Evolutionary conservation across 2,329 filamentous ascomycete genomes (phyloP), one percentile per base, ranked within the genome.

Genomic region (Paecilomyces sp.): DNA sequence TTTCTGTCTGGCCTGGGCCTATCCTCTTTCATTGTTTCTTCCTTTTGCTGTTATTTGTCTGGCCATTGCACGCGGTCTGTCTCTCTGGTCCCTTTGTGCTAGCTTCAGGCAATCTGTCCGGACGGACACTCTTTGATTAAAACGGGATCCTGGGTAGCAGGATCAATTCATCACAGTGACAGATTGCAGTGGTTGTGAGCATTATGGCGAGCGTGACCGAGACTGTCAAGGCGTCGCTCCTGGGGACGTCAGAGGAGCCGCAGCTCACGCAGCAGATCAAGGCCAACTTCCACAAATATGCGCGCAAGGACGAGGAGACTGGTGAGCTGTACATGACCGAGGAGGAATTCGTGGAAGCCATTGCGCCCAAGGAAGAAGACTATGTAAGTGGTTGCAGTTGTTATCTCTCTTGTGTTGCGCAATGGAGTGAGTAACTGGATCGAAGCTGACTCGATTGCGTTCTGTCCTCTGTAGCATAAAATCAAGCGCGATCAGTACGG

Each of bases 401-500:
- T 22, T 33, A 34, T 28, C 25, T 28, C 51, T 41, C 18, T 56
- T 57, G 9, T 11, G 28, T 36, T 30, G 24, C 55, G 56, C 36
- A 47, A 22, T 57, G 57, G 25, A 54, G 56, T 62, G 54, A 60
- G 50, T 22, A 53, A 55, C 25, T 47, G 18, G 15, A 8, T 18
- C 2, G 15, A 54, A 30, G 56, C 66, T 71, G 60, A 72, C 58
- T 34, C 57, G 50, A 54, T 36, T 55, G 55, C 3, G 56, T 60
- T 57, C 55, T 55, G 31, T 53, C 57, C 56, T 34, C 53, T 64
- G 66, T 71, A 97, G 93, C 92, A 96, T 82, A 99, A 99, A 78
- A 97, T 99, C 81, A 91, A 92, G 79, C 88, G 93, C 67, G 90
- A 96, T 68, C 94, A 97, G 75, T 99, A 97, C 77, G 88, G 88